Conservation (phyloP, 495 filamentous ascomycete species). For the Cercophora samala region DNA sequence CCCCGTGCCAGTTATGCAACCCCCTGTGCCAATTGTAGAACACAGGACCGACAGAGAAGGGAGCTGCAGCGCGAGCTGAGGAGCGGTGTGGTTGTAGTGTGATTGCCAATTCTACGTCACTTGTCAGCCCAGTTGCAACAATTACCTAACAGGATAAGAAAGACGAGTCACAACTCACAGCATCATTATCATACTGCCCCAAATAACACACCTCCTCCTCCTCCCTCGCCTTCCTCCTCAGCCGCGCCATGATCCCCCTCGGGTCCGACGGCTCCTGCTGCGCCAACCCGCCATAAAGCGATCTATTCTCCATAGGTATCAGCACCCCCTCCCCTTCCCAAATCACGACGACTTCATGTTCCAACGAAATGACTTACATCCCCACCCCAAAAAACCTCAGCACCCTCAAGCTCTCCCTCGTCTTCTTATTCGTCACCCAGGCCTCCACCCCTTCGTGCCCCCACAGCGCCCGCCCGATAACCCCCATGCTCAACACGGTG, state of each 20-base stretch:
- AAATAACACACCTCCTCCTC: slow-evolving; percentile 49
- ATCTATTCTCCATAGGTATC: slow-evolving; percentile 25
- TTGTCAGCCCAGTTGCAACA: not conserved
- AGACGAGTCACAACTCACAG: slow-evolving; percentile 27
- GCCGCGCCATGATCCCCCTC: slow-evolving; percentile 51
- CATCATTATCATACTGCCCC: slow-evolving; percentile 58
- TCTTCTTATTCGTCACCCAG: slow-evolving; percentile 60
- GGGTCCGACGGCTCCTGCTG: slow-evolving; percentile 56
- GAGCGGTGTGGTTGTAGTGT: slow-evolving; percentile 59
- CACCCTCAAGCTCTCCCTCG: slow-evolving; percentile 48
- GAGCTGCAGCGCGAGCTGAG: slow-evolving; percentile 55
- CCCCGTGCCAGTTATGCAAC: slow-evolving; percentile 51
- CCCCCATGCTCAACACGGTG: slow-evolving; percentile 58
- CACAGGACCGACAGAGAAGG: slow-evolving; percentile 58
- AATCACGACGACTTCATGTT: not conserved
- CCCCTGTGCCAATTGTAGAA: slow-evolving; percentile 55
- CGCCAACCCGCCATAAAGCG: slow-evolving; percentile 55
- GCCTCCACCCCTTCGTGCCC: slow-evolving; percentile 53
- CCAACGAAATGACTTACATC: slow-evolving; percentile 35
- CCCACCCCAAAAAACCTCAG: slow-evolving; percentile 60
- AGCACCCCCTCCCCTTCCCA: not conserved
- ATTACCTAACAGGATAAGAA: not conserved
- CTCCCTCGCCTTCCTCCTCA: slow-evolving; percentile 40
- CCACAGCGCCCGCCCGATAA: slow-evolving; percentile 53
- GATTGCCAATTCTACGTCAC: slow-evolving; percentile 50